Base-by-base conservation (phyloP, 1,139 yeast genomes). In the Trichomonascaceae sp. region DNA sequence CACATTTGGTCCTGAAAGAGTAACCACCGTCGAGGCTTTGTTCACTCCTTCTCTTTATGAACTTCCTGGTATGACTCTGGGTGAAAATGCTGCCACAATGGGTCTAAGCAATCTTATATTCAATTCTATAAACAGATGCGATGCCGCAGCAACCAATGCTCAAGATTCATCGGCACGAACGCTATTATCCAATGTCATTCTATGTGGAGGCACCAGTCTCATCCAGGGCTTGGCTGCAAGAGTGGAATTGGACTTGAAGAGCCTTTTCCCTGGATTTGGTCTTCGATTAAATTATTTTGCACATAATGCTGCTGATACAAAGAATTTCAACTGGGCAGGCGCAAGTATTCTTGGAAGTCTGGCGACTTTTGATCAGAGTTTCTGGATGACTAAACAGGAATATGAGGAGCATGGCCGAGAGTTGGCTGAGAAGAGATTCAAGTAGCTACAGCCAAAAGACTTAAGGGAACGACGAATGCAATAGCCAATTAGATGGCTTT, bases 351-450 rank as follows among this genome's bases (percentile, higher is more conserved):
- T 93, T 58, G 86, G 96, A 2, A 87, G 96, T 57, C 76, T 93
- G 66, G 98, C 97, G 43, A 89, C 96, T 18, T 93, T 89, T 76
- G 98, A 93, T 68, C 97, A 91, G 70, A 75, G 87, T 74, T 52
- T 52, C 50, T 93, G 99, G 98, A 95, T 91, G 30, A 87, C 95
- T 48, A 87, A 85, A 70, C 84, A 83, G 63, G 99, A 93, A 71
- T 89, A 86, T 63, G 89, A 88, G 58, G 98, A 91, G 70, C 91
- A 86, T 44, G 99, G 99, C 10, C 81, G 85, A n/a, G 96, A 88
- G 55, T 78, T 73, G 24, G 66, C 70, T 12, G 75, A 72, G 54
- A 72, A 70, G 56, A 62, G 72, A 43, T 69, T 71, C 60, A 71
- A 70, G 60, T 70, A 62, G 10, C 32, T 6, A 27, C 32, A 27